Evolutionary conservation across 495 filamentous ascomycete species (phyloP).

Genomic region (Paragyromitra xinjiangensis): DNA sequence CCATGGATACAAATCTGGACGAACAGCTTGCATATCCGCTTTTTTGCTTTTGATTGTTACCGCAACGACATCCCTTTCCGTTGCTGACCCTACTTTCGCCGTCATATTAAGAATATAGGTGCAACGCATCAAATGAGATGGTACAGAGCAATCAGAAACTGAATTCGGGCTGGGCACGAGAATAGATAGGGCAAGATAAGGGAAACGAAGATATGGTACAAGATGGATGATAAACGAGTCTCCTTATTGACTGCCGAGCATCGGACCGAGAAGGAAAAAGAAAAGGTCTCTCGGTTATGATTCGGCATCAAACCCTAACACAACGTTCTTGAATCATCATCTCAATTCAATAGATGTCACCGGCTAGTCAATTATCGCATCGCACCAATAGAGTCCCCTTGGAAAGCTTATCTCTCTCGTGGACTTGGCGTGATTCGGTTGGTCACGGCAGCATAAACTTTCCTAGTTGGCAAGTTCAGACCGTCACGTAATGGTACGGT

Average conservation of each 20-base stretch:
- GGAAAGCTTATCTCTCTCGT: conserved; percentile 4
- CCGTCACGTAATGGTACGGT: background rate
- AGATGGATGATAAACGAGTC: background rate
- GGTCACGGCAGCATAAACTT: background rate
- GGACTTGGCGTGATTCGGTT: background rate
- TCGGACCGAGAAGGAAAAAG: background rate
- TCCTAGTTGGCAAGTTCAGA: background rate
- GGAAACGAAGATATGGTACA: background rate
- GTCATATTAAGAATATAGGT: background rate
- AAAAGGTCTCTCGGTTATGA: background rate
- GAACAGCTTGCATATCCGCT: background rate
- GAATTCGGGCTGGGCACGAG: background rate
- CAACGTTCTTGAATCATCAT: background rate
- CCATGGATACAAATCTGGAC: background rate
- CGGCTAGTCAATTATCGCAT: background rate
- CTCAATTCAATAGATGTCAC: background rate
- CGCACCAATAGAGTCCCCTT: background rate
- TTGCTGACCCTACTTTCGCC: background rate
- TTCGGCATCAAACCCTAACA: background rate
- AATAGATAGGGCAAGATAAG: background rate
- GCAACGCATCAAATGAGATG: background rate
- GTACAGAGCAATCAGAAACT: background rate
- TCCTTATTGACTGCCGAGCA: too few relatives aligned
- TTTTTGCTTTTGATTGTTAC: background rate
- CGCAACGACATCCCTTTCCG: background rate